Evolutionary conservation across 805 yeast species (phyloP).

Genomic region (Debaryomyces castellii): DNA sequence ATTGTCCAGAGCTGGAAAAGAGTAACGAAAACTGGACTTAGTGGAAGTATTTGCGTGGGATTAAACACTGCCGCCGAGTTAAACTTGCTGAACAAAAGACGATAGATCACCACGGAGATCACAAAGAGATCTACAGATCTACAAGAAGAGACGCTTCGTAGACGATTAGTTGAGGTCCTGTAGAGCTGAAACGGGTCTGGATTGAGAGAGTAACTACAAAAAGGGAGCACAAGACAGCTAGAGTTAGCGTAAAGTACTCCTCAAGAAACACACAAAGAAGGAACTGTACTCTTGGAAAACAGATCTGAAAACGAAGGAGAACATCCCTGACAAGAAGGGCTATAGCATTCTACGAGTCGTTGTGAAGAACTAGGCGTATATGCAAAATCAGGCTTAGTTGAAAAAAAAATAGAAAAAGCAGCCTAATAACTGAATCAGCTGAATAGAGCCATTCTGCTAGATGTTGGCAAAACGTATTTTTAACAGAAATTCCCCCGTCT

Average conservation of each 20-base stretch:
- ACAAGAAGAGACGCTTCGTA: background rate
- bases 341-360: too few species aligned
- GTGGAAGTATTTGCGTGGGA: background rate
- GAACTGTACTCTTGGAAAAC: too few species aligned
- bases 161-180: too few species aligned
- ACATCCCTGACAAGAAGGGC: too few species aligned
- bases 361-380: background rate
- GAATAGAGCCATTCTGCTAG: background rate
- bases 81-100: background rate
- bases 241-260: too few species aligned
- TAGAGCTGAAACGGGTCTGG: too few species aligned
- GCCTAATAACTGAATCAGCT: background rate
- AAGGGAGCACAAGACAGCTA: too few species aligned
- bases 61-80: background rate
- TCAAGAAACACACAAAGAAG: too few species aligned
- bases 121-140: background rate
- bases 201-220: too few species aligned
- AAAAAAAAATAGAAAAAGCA: too few species aligned
- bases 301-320: too few species aligned
- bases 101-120: background rate
- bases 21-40: too few species aligned
- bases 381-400: background rate
- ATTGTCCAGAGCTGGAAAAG: background rate
- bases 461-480: background rate
- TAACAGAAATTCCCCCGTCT: background rate